Conservation (phyloP, 148 eudicot species). For the Camellia sinensis region DNA sequence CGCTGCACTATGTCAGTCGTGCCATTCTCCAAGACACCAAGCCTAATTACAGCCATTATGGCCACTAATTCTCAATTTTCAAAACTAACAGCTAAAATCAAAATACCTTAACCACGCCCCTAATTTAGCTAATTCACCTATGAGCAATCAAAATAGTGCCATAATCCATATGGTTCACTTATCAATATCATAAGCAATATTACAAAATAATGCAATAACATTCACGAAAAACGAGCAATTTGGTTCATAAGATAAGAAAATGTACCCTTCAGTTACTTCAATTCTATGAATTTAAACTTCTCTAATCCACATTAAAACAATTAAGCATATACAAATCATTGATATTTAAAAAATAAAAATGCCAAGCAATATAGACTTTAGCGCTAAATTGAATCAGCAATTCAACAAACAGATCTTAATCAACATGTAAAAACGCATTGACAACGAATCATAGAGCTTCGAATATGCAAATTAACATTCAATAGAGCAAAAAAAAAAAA, state of each 20-base stretch:
- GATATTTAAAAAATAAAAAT: no score
- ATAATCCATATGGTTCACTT: no score
- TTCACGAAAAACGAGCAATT: not conserved
- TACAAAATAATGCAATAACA: not conserved
- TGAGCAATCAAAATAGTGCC: not conserved
- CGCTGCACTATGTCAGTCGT: no score
- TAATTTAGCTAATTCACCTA: not conserved
- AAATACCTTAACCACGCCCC: not conserved
- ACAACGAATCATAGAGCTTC: not conserved
- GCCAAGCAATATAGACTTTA: not conserved
- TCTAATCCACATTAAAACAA: not conserved
- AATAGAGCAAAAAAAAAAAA: not conserved
- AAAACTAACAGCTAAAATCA: not conserved
- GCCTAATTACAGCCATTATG: not conserved
- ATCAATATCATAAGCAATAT: no score
- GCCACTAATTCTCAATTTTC: not conserved
- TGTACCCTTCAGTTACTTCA: not conserved
- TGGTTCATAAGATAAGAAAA: not conserved
- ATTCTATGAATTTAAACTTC: not conserved
- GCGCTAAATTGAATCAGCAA: not conserved
- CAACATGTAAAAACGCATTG: not conserved
- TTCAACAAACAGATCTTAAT: conserved; percentile 9
- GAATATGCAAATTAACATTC: not conserved
- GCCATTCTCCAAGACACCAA: not conserved
- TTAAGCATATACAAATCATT: no score